Evolutionary conservation across 495 filamentous ascomycete species (phyloP), one percentile per base, ranked within the genome.

Genomic region (Filosporella fistucella): DNA sequence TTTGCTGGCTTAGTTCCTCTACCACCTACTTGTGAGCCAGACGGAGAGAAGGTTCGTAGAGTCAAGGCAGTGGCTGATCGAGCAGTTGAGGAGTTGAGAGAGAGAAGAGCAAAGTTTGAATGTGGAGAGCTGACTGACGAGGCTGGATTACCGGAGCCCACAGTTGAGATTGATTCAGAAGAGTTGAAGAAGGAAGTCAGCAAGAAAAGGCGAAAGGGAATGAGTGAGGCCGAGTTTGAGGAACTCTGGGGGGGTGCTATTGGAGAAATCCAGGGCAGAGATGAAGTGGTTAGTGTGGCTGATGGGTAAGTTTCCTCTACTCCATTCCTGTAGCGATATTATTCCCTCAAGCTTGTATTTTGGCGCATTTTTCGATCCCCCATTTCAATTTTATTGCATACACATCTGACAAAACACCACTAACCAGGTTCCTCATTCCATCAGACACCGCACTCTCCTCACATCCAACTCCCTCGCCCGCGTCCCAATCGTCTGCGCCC

Each of bases 11-110:
- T 93, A 12, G 58, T 96, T 8, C 93, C 93, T 14, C 68, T 97
- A 22, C 79, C 91, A 1, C 91, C 93, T 11, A 89, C 85, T n/a
- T 98, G 93, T 62, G 91, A 96, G 62, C 84, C 94, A 1, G 94
- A 98, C 62, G 87, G 89, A 40, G 88, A 91, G 62, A 96, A 95
- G 60, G 87, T 84, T 16, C 84, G 89, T 38, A 81, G 83, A 21
- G 88, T 96, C 35, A 85, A 89, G 57, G 78, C 83, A 29, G 89
- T 98, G 20, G 89, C 89, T 3, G 84, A 97, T 64, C 84, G 81
- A 57, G 89, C 89, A 2, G 78, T 97, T 10, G 88, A 95, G 57
- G 85, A 93, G 53, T 75, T 98, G 42, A 77, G 94, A 32, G 84
- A 96, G 45, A 81, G 87, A 30, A 76, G 85, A 48, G 93, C 93